Evolutionary conservation across 768 basidiomycete species (phyloP).

Genomic region (Paxillus rubicundulus): DNA sequence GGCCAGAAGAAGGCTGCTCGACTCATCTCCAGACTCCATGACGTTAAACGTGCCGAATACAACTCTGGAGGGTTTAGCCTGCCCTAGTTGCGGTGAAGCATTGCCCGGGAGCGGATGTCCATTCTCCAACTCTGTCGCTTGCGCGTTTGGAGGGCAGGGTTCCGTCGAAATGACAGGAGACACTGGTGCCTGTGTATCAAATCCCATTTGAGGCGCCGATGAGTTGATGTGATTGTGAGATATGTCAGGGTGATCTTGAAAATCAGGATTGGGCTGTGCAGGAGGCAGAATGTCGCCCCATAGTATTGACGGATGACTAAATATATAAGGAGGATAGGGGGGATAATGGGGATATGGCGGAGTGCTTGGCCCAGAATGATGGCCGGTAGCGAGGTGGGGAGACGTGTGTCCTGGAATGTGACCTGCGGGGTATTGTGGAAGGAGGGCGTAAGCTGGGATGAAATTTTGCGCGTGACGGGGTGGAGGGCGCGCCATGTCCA

Average conservation of each 20-base stretch:
- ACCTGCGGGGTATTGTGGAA: slow-evolving; percentile 11
- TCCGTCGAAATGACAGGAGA: slow-evolving; percentile 16
- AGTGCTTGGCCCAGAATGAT: slow-evolving; percentile 28
- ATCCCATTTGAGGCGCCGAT: slow-evolving; percentile 15
- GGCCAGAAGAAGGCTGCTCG: background rate
- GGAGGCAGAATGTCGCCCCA: slow-evolving; percentile 33
- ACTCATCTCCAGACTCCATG: slow-evolving; percentile 18
- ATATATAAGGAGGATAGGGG: slow-evolving; percentile 33
- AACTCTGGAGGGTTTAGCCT: slow-evolving; percentile 26
- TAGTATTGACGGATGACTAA: slow-evolving; percentile 37
- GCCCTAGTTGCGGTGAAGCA: background rate
- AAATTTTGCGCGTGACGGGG: slow-evolving; percentile 14
- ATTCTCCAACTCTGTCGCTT: slow-evolving; percentile 5
- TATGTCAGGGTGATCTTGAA: slow-evolving; percentile 17
- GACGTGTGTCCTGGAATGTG: slow-evolving; percentile 26
- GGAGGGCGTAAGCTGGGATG: slow-evolving; percentile 15
- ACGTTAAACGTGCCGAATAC: slow-evolving; percentile 53
- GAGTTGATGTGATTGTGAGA: slow-evolving; percentile 6
- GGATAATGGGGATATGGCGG: slow-evolving; percentile 37
- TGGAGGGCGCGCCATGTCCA: slow-evolving; percentile 20
- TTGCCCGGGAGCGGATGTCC: background rate
- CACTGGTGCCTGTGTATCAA: slow-evolving; percentile 12
- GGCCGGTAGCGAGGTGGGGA: slow-evolving; percentile 16
- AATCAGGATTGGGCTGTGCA: slow-evolving; percentile 11
- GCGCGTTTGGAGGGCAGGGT: slow-evolving; percentile 1